Conservation (phyloP, 164 flowering plant species). For the Buxus sempervirens region DNA sequence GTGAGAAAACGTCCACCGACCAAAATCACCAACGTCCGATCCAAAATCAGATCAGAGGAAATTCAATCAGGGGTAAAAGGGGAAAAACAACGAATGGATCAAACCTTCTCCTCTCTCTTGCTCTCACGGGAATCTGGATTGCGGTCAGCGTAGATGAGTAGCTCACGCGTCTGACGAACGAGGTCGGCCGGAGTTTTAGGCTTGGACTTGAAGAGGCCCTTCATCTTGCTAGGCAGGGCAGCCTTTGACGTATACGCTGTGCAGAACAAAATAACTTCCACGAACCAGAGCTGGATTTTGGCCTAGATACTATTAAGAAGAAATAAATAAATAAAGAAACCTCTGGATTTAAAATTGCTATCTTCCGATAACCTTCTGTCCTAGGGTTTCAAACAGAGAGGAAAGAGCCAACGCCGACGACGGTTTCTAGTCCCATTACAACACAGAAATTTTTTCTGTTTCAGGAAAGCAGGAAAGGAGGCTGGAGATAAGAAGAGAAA, state of each 20-base stretch:
- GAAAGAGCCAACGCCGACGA: too few relatives aligned
- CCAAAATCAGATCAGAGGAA: not conserved
- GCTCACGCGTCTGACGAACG: conserved; percentile 60
- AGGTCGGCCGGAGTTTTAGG: conserved; percentile 63
- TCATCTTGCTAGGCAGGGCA: conserved; percentile 42
- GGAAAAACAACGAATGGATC: not conserved
- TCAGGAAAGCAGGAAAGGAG: too few relatives aligned
- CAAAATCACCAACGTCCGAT: too few relatives aligned
- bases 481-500: too few relatives aligned
- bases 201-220: conserved; percentile 63
- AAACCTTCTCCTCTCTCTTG: conserved; percentile 71
- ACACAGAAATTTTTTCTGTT: too few relatives aligned
- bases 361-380: too few relatives aligned
- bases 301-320: too few relatives aligned
- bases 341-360: too few relatives aligned
- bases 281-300: not conserved
- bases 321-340: too few relatives aligned
- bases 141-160: conserved; percentile 40
- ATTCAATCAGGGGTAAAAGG: not conserved
- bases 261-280: not conserved
- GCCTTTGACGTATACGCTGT: too few relatives aligned
- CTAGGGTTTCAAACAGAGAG: too few relatives aligned
- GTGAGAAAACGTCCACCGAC: not conserved
- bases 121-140: conserved; percentile 33
- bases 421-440: too few relatives aligned